Evolutionary conservation across 2,329 filamentous ascomycete genomes (phyloP), one percentile per base, ranked within the genome.

Genomic region (Ophiosphaerella narmari): DNA sequence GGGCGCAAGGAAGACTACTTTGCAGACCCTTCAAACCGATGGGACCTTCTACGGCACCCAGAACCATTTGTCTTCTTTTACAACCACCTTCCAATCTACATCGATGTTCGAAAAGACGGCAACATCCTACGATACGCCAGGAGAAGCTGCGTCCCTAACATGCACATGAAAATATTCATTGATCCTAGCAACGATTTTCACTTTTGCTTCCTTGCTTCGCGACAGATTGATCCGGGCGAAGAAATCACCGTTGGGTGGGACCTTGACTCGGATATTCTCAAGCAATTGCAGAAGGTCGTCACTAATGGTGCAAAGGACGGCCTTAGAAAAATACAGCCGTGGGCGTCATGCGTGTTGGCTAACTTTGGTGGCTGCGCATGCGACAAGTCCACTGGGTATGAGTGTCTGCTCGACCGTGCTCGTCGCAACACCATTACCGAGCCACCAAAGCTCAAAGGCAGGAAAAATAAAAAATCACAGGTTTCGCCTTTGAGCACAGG

Each of bases 141-240:
- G 48, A 85, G 93, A 59, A 97, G 94, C 65, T 99, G 94, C 76
- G 86, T 84, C 54, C 90, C 94, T 1, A 99, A 97, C 66, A 85
- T 94, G n/a, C 82, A 84, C 29, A 79, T 97, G 63, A 92, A 94
- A 68, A 95, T 92, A 0, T 89, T 91, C 59, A 83, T 97, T 40
- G 90, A 90, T 1, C 86, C 86, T 39, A 86, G 70, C 48, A 66
- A 64, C 45, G 66, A 86, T 1, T 96, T 93, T 67, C 90, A 94
- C 68, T 96, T 97, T 72, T 97, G 93, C 83, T 87, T 97, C 56
- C 85, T 96, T 51, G 91, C 91, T 62, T 90, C 90, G 61, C 83
- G 88, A 45, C 81, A 87, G 33, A 91, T 97, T 83, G 63, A 90
- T 79, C 23, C 82, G 80, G 61, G 83, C 77, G 45, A 90, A 80